A percentile compares a stretch with the other conserved stretches of the same genome.
These are phyloP conservation scores for Saksenaea vasiformis DNA, from an alignment of 371 early-diverging fungal genomes.

Conservation along the genomic window DNA sequence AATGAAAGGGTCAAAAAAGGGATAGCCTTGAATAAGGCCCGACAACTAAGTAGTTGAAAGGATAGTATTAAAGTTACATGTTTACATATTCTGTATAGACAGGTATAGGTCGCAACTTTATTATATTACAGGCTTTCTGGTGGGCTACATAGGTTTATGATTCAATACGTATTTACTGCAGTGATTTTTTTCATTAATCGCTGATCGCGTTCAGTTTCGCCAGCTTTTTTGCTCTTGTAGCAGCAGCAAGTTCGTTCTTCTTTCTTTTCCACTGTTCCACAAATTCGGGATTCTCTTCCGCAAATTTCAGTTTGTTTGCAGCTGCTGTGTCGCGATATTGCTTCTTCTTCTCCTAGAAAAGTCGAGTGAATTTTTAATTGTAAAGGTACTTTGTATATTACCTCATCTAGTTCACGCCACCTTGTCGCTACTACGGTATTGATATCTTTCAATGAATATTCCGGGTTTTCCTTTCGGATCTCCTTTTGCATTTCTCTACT, in stretches of 20 bases:
- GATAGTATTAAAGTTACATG: too few species aligned
- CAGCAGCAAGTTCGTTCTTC: conserved; percentile 1
- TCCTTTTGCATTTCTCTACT: conserved; percentile 7
- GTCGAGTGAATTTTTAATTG: background rate
- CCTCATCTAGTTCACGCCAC: conserved; percentile 8
- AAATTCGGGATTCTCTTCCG: conserved; percentile 8
- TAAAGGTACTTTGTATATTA: background rate
- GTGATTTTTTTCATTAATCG: too few species aligned
- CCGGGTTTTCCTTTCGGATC: conserved; percentile 6
- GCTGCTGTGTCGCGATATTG: conserved; percentile 2
- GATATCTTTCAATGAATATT: background rate
- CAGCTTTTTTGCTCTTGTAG: background rate
- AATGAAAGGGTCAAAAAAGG: too few species aligned
- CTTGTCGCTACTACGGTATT: background rate
- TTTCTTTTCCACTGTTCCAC: conserved; percentile 6
- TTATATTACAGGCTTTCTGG: background rate
- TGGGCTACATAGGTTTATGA: background rate
- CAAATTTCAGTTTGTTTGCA: background rate
- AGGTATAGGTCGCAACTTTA: too few species aligned
- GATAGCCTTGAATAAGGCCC: too few species aligned
- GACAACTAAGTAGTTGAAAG: too few species aligned
- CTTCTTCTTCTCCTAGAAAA: conserved; percentile 9
- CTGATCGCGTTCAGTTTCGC: background rate
- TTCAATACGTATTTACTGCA: too few species aligned
- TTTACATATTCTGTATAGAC: too few species aligned